These are phyloP conservation scores for Rhipidocladum racemiflorum DNA, from an alignment of 176 grass and related monocot genomes.

Conservation along the genomic window DNA sequence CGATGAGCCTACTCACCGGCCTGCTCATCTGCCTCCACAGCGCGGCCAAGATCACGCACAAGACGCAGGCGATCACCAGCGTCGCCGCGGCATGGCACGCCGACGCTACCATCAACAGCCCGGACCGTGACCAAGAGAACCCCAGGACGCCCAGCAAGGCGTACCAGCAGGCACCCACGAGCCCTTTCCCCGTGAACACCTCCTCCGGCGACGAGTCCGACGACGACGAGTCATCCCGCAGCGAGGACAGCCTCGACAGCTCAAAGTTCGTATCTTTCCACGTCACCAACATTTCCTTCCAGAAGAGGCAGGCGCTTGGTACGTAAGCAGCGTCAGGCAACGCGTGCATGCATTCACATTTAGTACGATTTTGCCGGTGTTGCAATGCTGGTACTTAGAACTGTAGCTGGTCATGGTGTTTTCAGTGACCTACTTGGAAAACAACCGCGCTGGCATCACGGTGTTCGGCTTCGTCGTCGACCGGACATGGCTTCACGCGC, in stretches of 20 bases:
- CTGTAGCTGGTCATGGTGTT: slow-evolving; percentile 40
- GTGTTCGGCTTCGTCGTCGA: slow-evolving; percentile 84
- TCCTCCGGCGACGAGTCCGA: slow-evolving; percentile 25
- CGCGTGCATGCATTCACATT: not conserved
- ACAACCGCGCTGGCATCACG: slow-evolving; percentile 78
- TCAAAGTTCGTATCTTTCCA: slow-evolving; percentile 35
- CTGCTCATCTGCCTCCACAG: slow-evolving; percentile 77
- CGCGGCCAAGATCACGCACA: slow-evolving; percentile 96
- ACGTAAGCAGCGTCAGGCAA: not conserved
- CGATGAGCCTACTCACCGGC: slow-evolving; percentile 61
- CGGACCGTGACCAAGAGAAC: slow-evolving; percentile 42
- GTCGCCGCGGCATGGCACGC: slow-evolving; percentile 80
- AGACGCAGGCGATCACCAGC: slow-evolving; percentile 84
- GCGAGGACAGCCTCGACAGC: slow-evolving; percentile 51
- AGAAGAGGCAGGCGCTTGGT: slow-evolving; percentile 87
- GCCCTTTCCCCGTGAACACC: not conserved
- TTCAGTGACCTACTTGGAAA: slow-evolving; percentile 97
- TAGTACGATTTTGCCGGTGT: not conserved
- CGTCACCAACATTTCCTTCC: slow-evolving; percentile 58
- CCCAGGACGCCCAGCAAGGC: slow-evolving; percentile 42
- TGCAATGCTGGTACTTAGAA: not conserved
- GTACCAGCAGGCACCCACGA: slow-evolving; percentile 4
- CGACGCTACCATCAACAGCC: slow-evolving; percentile 60
- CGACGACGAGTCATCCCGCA: slow-evolving; percentile 15
- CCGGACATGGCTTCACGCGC: slow-evolving; percentile 75